Evolutionary conservation across 805 yeast genomes (phyloP).

Genomic region (Dipodascus geniculatus): DNA sequence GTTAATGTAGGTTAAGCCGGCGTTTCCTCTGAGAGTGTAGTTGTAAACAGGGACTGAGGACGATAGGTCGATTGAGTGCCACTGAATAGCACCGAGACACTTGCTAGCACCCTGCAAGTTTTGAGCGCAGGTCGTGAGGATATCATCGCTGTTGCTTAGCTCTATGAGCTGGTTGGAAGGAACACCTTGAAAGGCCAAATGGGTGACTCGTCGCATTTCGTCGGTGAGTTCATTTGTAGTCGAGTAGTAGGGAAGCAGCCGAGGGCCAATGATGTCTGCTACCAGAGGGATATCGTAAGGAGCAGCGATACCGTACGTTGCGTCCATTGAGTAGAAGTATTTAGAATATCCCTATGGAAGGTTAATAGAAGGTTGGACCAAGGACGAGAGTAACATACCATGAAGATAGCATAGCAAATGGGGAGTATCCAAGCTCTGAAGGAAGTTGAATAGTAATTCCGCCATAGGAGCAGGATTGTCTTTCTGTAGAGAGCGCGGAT

Average conservation of each 20-base stretch:
- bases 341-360: constrained; percentile 23
- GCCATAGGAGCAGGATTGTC: not conserved
- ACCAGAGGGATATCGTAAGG: constrained; percentile 19
- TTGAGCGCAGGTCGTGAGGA: constrained; percentile 20
- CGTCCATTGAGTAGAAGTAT: constrained; percentile 22
- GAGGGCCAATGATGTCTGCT: constrained; percentile 17
- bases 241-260: constrained; percentile 20
- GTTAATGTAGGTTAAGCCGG: constrained; percentile 20
- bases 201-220: constrained; percentile 20
- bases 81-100: constrained; percentile 26
- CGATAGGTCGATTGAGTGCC: constrained; percentile 21
- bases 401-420: constrained; percentile 22
- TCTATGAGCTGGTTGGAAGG: constrained; percentile 19
- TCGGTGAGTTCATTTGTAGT: constrained; percentile 15
- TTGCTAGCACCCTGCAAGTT: constrained; percentile 23
- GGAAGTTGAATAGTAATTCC: constrained; percentile 10
- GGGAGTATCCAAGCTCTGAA: constrained; percentile 24
- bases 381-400: constrained; percentile 16
- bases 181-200: constrained; percentile 21
- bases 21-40: constrained; percentile 26
- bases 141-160: constrained; percentile 16
- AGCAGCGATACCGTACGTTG: constrained; percentile 23
- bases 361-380: not conserved
- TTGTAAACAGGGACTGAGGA: constrained; percentile 18
- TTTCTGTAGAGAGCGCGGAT: not conserved